These are phyloP conservation scores for Coemansia sp. DNA, from an alignment of 192 early-diverging fungal species.

Conservation along the genomic window DNA sequence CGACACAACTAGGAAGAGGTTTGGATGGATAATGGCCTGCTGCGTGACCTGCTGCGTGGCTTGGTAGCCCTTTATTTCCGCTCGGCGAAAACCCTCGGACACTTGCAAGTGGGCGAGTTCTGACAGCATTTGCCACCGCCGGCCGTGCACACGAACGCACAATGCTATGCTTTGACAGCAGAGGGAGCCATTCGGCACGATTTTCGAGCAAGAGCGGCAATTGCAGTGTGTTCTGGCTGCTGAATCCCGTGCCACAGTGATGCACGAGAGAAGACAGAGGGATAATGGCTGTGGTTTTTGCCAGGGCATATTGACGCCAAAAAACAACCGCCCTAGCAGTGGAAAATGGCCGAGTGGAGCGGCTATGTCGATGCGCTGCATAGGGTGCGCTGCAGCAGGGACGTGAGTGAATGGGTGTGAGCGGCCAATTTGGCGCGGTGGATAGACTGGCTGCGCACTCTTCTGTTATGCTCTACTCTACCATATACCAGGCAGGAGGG, in stretches of 20 bases:
- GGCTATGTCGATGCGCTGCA: neutral
- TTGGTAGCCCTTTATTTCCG: slow-evolving; percentile 27
- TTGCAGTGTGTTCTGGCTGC: neutral
- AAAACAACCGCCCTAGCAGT: neutral
- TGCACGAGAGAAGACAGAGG: neutral
- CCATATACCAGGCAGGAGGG: neutral
- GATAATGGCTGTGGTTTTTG: neutral
- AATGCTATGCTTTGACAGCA: neutral
- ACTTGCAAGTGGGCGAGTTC: neutral
- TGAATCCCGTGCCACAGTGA: neutral
- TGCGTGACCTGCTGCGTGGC: slow-evolving; percentile 31
- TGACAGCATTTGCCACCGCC: neutral
- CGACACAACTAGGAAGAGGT: slow-evolving; percentile 6
- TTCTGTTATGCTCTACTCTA: too few species aligned
- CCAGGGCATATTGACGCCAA: neutral
- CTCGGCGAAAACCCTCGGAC: slow-evolving; percentile 5
- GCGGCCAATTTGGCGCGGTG: neutral
- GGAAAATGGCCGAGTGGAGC: neutral
- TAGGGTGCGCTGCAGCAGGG: neutral
- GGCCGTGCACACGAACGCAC: neutral
- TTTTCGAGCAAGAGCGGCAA: neutral
- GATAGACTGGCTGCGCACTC: neutral
- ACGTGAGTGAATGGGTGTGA: neutral
- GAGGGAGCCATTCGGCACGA: neutral
- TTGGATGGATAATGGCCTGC: neutral